Percentiles rank a stretch among this genome's conserved stretches.
Conservation (phyloP, 495 filamentous ascomycete species). For the Thermothielavioides terrestris region DNA sequence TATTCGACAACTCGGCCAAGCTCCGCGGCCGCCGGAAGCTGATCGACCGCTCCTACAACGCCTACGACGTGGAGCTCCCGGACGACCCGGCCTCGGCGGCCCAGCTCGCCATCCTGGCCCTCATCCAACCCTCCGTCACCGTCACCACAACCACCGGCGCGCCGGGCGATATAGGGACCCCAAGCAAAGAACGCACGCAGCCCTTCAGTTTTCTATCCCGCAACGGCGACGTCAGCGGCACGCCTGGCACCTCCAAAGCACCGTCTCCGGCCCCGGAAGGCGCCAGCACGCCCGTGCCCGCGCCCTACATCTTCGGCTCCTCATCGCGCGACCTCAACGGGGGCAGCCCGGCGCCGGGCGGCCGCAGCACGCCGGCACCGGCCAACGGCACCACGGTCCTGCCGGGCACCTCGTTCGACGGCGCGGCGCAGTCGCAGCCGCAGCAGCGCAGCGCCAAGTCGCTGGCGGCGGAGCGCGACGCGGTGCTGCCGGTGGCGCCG, state of each 20-base stretch:
- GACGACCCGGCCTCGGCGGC: conserved; percentile 85
- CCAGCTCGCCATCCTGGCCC: conserved; percentile 66
- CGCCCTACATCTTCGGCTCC: conserved; percentile 42
- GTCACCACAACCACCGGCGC: conserved; percentile 22
- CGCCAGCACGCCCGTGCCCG: conserved; percentile 56
- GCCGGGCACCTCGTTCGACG: conserved; percentile 12
- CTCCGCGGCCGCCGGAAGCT: conserved; percentile 67
- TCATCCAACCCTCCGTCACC: conserved; percentile 53
- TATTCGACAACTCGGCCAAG: conserved; percentile 76
- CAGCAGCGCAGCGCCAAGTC: conserved; percentile 40
- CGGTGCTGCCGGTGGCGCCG: conserved; percentile 69
- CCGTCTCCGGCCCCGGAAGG: conserved; percentile 80
- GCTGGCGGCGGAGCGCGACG: conserved; percentile 61
- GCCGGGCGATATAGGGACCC: conserved; percentile 38
- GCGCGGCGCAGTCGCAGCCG: conserved; percentile 26
- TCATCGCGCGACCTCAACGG: conserved; percentile 36
- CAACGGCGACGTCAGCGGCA: conserved; percentile 51
- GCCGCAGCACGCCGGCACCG: conserved; percentile 39
- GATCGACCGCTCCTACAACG: conserved; percentile 76
- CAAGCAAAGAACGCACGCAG: conserved; percentile 44
- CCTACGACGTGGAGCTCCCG: conserved; percentile 74
- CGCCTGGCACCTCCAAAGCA: conserved; percentile 74
- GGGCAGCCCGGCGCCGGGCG: conserved; percentile 37
- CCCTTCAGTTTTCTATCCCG: conserved; percentile 49
- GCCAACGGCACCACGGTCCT: conserved; percentile 14